Base-by-base conservation (phyloP, 768 basidiomycete genomes). In the Suillus decipiens region DNA sequence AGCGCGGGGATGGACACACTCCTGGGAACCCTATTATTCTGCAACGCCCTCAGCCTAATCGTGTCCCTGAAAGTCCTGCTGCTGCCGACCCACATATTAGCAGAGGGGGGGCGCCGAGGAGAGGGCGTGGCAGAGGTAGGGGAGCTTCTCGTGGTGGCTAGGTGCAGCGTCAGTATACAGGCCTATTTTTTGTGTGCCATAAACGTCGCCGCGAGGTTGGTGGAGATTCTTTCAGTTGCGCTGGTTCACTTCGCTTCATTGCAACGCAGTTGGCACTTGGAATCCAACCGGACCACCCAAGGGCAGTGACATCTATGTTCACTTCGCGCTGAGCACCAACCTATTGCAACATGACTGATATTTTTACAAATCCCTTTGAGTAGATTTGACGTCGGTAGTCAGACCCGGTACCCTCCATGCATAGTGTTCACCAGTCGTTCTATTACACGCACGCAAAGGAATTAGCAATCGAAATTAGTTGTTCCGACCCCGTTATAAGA, bases 41-140 rank as follows among this genome's bases (percentile, higher is more conserved):
- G 58, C 68, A 61, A 39, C 68, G 65, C 48, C 64, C 67, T 24
- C 62, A 41, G 60, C 68, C 61, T 2, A 63, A 48, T 5, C 63
- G 54, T 12, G 66, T 58, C 34, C 19, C 48, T 6, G 69, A 68
- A 34, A 60, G 60, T 15, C 22, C 58, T 31, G 63, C 56, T 33
- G 45, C 62, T 45, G 55, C 68, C 51, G 67, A 67, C 22, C 2
- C 59, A 8, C 61, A 66, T 5, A 39, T 66, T 54, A 68, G 69
- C 7, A 66, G 71, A 63, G 74, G 73, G 2, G 60, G 70, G n/a
- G 47, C 24, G 15, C 55, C 22, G 33, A 73, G 70, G 36, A 63
- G 76, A 11, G 75, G 73, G 0, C 71, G 76, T 37, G 75, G 74
- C 1, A 65, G 72, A n/a, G 71, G 74, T n/a, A 67, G 77, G 2